Conservation (phyloP, 2,329 filamentous ascomycete species). For the Cordyceps cicadae region DNA sequence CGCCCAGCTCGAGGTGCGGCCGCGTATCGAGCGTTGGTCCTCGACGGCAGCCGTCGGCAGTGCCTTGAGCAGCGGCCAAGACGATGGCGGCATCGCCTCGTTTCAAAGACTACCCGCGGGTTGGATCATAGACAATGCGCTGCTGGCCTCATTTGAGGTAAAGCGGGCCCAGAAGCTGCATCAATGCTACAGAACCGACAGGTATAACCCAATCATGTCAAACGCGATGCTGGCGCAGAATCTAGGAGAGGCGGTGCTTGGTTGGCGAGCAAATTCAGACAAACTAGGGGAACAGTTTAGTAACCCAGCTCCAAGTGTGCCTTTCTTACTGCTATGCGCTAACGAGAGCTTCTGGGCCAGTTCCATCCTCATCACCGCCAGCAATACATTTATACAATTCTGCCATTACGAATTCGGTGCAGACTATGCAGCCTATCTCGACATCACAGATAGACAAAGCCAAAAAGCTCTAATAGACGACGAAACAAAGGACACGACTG, state of each 20-base stretch:
- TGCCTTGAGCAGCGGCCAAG: neutral
- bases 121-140: neutral
- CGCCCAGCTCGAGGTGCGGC: neutral
- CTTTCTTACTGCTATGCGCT: neutral
- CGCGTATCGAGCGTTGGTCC: neutral
- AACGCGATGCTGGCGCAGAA: neutral
- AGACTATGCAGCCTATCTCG: neutral
- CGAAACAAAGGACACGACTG: neutral
- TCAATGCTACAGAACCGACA: neutral
- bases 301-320: neutral
- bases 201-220: neutral
- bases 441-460: neutral
- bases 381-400: neutral
- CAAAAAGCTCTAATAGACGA: neutral
- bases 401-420: neutral
- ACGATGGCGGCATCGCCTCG: neutral
- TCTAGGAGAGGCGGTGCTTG: neutral
- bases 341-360: neutral
- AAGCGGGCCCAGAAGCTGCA: neutral
- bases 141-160: neutral
- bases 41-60: neutral
- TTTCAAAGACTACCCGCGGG: neutral
- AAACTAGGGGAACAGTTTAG: neutral
- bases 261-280: neutral
- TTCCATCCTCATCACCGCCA: neutral